Evolutionary conservation across 495 filamentous ascomycete species (phyloP), one percentile per base, ranked within the genome.

Genomic region (Trichoderma reesei): DNA sequence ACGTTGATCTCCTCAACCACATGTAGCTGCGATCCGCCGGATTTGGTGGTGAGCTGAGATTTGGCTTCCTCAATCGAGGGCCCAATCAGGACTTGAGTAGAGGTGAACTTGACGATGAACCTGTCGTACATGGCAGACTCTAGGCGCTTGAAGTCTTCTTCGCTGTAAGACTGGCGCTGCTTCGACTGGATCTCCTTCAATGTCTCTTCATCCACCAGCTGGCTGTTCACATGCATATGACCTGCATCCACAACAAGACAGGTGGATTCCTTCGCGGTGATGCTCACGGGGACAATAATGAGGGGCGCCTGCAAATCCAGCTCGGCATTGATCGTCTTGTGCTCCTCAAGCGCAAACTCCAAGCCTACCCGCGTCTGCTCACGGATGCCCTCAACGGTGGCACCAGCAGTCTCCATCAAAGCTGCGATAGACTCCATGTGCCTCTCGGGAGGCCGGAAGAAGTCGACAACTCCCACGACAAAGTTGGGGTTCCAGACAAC

Each of bases 381-480:
- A 41, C 94, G 85, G 64, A 98, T 76, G 14, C 91, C 92, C 74
- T 98, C 91, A 1, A 98, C 93, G 0, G 93, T 98, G 37, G 91
- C 92, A 18, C 94, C 92, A 31, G 94, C 94, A 20, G 90, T 90
- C 71, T 98, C 94, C 82, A 98, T 85, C 59, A 98, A 79, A 33
- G 93, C 94, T 8, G 86, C 88, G 68, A 98, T 96, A 26, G 93
- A 97, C 73, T 98, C 94, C 94, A 98, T 96, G 72, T 98, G 95
- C 64, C 91, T 82, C 73, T 96, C 90, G 1, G 94, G 95, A 5
- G 94, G 94, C 63, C 92, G 88, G 79, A 98, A 98, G 78, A 98
- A 98, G 64, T 89, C 89, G 61, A 86, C 89, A 37, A 97, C 86
- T 56, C 91, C 91, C 31, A 96, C 86, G 3, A 98, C 76, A 67